phyloP scores from a whole-genome alignment of 257 asterid species.

The Jaltomata sinuosa region DNA sequence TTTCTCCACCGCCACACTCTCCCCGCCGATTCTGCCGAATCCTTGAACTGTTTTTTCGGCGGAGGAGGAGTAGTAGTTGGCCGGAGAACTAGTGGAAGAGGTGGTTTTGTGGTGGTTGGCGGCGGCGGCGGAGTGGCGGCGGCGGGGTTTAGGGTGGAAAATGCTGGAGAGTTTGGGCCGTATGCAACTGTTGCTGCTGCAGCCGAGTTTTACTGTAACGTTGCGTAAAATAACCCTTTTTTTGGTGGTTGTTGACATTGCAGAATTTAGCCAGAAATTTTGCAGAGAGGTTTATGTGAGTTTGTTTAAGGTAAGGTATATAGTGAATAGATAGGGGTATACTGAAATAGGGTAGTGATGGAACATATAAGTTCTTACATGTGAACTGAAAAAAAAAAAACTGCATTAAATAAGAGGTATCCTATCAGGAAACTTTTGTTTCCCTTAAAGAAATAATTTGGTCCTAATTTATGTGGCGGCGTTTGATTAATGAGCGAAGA shows the following conservation, averaged over 20 bases:
- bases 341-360: neutral
- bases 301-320: neutral
- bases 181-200: constrained; percentile 55
- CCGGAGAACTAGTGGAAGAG: constrained; percentile 46
- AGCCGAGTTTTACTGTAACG: constrained; percentile 42
- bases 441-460: neutral
- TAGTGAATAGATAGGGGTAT: neutral
- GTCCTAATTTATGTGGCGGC: too few species aligned
- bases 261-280: neutral
- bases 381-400: neutral
- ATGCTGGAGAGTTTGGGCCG: constrained; percentile 42
- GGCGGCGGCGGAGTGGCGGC: neutral
- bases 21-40: constrained; percentile 52
- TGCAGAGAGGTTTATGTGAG: neutral
- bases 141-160: constrained; percentile 46
- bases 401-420: neutral
- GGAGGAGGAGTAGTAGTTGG: too few species aligned
- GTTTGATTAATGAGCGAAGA: neutral
- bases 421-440: neutral
- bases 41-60: constrained; percentile 52
- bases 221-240: constrained; percentile 34
- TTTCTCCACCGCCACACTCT: constrained; percentile 80
- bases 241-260: constrained; percentile 36
- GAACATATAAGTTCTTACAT: neutral
- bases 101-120: neutral